phyloP scores from a whole-genome alignment of 2,329 filamentous ascomycete genomes.

The Neonectria punicea region DNA sequence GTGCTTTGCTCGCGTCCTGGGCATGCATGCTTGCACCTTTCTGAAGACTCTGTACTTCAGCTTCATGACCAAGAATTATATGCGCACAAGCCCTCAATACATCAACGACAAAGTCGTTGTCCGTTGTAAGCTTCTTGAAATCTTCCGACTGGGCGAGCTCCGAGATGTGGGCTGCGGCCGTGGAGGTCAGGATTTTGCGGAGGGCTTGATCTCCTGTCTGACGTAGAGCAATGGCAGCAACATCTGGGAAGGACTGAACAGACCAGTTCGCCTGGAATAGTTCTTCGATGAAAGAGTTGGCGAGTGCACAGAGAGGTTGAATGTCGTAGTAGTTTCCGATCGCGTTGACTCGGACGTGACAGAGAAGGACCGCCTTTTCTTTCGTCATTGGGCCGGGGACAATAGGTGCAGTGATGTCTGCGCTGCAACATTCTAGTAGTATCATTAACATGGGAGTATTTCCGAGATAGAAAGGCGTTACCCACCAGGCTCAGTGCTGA shows the following conservation, averaged over 20 bases:
- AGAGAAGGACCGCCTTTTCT: conserved; percentile 14
- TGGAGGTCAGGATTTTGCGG: background rate
- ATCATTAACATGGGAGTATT: background rate
- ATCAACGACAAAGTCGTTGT: background rate
- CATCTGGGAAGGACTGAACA: background rate
- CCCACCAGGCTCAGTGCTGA: too few species aligned
- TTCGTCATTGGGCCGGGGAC: background rate
- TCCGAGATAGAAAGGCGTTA: background rate
- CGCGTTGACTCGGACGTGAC: conserved; percentile 35
- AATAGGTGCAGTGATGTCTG: too few species aligned
- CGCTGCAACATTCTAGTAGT: background rate
- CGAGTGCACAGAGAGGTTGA: conserved; percentile 18
- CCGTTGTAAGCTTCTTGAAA: background rate
- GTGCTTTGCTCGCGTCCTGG: background rate
- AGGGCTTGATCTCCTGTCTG: background rate
- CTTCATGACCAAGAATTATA: background rate
- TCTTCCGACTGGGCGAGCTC: background rate
- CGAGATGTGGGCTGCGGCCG: background rate
- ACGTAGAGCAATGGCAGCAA: background rate
- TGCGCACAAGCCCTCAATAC: background rate
- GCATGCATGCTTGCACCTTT: background rate
- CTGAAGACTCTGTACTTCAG: background rate
- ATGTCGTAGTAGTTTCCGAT: conserved; percentile 38
- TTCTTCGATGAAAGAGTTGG: conserved; percentile 19
- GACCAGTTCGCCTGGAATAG: conserved; percentile 6